These are phyloP conservation scores for Zygotorulaspora sp. DNA, from an alignment of 805 yeast genomes.

Conservation along the genomic window DNA sequence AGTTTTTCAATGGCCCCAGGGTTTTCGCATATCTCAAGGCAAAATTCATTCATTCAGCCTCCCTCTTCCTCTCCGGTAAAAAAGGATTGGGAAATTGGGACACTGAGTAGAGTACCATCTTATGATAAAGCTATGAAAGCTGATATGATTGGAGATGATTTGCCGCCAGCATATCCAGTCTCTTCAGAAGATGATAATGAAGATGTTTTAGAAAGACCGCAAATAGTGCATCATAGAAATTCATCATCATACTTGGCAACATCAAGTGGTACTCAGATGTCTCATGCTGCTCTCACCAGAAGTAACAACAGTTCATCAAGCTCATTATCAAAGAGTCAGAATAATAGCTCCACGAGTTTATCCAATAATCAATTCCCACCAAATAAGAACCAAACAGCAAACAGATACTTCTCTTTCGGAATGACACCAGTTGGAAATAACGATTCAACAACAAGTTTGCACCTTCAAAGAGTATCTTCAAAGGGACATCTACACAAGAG, in stretches of 20 bases:
- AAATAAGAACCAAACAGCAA: conserved; percentile 19
- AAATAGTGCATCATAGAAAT: conserved; percentile 26
- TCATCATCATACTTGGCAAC: conserved; percentile 20
- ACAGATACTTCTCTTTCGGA: conserved; percentile 27
- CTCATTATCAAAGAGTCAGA: conserved; percentile 19
- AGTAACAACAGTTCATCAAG: conserved; percentile 28
- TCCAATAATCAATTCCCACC: conserved; percentile 7
- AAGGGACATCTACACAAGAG: conserved; percentile 11
- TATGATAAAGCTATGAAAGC: conserved; percentile 72
- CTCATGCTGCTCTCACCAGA: conserved; percentile 20
- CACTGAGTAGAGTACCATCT: conserved; percentile 73
- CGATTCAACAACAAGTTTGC: conserved; percentile 11
- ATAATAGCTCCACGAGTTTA: conserved; percentile 13
- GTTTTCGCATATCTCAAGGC: conserved; percentile 53
- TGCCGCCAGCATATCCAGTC: conserved; percentile 64
- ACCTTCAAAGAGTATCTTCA: conserved; percentile 10
- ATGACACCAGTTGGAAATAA: conserved; percentile 27
- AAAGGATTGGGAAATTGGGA: conserved; percentile 41
- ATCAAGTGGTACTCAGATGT: conserved; percentile 13
- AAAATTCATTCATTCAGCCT: conserved; percentile 41
- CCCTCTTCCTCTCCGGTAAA: conserved; percentile 20
- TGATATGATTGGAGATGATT: conserved; percentile 45
- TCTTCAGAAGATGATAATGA: conserved; percentile 2
- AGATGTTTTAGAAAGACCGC: conserved; percentile 26
- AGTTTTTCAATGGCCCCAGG: conserved; percentile 44